Evolutionary conservation across 768 basidiomycete genomes (phyloP), one percentile per base, ranked within the genome.

Genomic region (Podaxis sp.): DNA sequence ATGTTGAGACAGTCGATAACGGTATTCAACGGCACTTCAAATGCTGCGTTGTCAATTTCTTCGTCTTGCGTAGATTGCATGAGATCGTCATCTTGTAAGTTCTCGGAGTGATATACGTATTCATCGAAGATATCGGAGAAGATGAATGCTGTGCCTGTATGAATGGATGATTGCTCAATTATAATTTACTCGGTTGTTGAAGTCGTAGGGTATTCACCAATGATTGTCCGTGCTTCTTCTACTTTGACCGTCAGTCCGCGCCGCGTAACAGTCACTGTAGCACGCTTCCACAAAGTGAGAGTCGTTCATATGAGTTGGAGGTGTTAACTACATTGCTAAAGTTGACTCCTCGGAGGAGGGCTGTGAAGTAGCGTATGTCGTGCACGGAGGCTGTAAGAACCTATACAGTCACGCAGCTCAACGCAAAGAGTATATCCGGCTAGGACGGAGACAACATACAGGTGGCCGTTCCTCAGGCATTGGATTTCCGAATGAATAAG

Each of bases 1-100:
- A 98, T 89, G 69, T 96, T 96, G 36, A 99, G 80, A 69, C 93
- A 95, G 66, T 97, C 95, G 64, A 97, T 84, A 56, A 98, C 76
- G 2, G 88, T 89, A 71, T 86, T 84, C 41, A 99, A 84, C 2
- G 90, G 90, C 60, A 99, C 83, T 73, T 96, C 93, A 69, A 98
- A 91, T 0, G 85, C 81, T 2, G 78, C 74, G 58, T 77, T 80
- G 24, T 78, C 74, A 10, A 58, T 63, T 12, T 70, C 71, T 12
- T 67, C 68, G 33, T 72, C 73, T 41, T 62, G 54, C 8, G 61
- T 26, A 40, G 54, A 41, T 38, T 41, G 33, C 54, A 38, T 28
- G 20, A n/a, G 17, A 3, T 59, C 66, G 20, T 64, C 66, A 15
- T 65, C 61, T 57, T 66, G 63, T 13, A 63, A 52, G 62, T 67